A percentile compares a stretch with the other conserved stretches of the same genome.
These are phyloP conservation scores for Calonectria multiphialidica DNA, from an alignment of 2,329 filamentous ascomycete genomes.

Conservation along the genomic window DNA sequence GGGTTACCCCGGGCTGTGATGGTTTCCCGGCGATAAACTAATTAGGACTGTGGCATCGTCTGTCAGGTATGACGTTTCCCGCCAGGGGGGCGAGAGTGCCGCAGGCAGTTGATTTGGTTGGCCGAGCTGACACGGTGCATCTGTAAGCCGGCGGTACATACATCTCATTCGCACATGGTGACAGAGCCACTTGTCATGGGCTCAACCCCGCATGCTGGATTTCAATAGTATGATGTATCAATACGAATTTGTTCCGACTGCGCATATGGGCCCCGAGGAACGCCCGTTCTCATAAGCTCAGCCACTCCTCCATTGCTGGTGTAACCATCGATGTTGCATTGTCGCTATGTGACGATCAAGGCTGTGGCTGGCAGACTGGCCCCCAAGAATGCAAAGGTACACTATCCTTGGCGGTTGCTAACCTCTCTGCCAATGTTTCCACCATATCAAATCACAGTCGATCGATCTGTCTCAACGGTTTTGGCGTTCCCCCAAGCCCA, in stretches of 20 bases:
- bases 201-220: neutral
- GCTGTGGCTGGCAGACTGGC: neutral
- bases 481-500: neutral
- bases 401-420: neutral
- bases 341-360: neutral
- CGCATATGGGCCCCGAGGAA: neutral
- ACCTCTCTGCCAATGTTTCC: neutral
- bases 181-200: neutral
- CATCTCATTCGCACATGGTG: neutral
- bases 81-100: neutral
- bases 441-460: neutral
- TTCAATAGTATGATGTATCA: neutral
- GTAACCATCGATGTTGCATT: neutral
- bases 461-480: neutral
- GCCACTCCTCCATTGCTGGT: neutral
- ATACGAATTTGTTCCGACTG: constrained; percentile 11
- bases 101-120: neutral
- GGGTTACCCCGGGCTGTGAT: neutral
- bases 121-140: neutral
- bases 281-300: neutral
- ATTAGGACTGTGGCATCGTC: neutral
- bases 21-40: neutral
- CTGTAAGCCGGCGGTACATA: neutral
- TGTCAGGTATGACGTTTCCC: neutral
- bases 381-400: neutral